Evolutionary conservation across 2,329 filamentous ascomycete genomes (phyloP).

Genomic region (Incumbomyces delicatus): DNA sequence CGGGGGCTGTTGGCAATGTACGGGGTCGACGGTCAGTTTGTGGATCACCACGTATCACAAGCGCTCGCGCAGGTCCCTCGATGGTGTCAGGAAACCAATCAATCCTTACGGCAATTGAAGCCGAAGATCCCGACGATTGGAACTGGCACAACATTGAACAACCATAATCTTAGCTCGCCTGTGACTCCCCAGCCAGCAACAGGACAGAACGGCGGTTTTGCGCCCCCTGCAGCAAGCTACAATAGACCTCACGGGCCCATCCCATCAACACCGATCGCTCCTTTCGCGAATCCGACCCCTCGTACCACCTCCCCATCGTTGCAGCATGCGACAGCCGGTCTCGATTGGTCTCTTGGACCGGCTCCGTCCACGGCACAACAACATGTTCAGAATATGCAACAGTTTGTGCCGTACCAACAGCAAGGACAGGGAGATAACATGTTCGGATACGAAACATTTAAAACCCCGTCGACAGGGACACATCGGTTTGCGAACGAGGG

Average conservation of each 20-base stretch:
- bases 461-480: not conserved
- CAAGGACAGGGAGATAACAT: not conserved
- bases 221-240: too few relatives aligned
- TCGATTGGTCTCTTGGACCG: conserved; percentile 9
- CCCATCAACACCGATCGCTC: not conserved
- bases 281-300: not conserved
- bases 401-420: not conserved
- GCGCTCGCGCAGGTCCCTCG: not conserved
- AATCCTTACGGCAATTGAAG: conserved; percentile 4
- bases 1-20: conserved; percentile 11
- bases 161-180: not conserved
- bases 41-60: conserved; percentile 8
- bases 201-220: not conserved
- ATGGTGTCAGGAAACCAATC: conserved; percentile 3
- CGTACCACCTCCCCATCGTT: not conserved
- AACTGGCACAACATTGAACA: not conserved
- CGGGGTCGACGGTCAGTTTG: conserved; percentile 10
- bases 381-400: not conserved
- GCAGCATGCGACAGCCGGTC: not conserved
- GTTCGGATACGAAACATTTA: not conserved
- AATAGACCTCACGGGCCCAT: not conserved
- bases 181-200: not conserved
- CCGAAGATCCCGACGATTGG: not conserved
- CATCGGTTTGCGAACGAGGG: conserved; percentile 13
- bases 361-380: not conserved